A percentile compares a stretch with the other conserved stretches of the same genome.
Evolutionary conservation across 148 eudicot species (phyloP).

Genomic region (Camellia japonica): DNA sequence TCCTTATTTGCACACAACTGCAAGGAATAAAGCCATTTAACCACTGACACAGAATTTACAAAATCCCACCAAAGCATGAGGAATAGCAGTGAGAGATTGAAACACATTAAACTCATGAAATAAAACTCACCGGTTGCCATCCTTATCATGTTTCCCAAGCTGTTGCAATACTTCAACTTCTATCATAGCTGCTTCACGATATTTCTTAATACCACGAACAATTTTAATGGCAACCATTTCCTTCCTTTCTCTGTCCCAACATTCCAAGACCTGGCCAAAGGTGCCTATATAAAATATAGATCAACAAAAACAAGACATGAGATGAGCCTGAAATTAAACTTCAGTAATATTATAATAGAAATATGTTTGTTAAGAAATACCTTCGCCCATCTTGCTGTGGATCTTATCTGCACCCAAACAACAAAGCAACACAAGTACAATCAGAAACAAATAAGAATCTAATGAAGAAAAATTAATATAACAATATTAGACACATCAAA

Average conservation of each 20-base stretch:
- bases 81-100: slow-evolving; percentile 4
- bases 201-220: slow-evolving; percentile 58
- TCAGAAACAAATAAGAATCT: neutral
- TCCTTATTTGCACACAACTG: slow-evolving; percentile 97
- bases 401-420: slow-evolving; percentile 55
- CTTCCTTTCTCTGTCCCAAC: slow-evolving; percentile 65
- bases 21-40: slow-evolving; percentile 74
- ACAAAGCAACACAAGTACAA: neutral
- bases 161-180: slow-evolving; percentile 70
- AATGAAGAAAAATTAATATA: too few species aligned
- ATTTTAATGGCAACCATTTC: slow-evolving; percentile 79
- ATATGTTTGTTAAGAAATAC: slow-evolving; percentile 17
- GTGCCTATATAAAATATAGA: slow-evolving; percentile 42
- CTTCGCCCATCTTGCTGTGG: slow-evolving; percentile 82
- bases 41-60: slow-evolving; percentile 23
- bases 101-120: neutral
- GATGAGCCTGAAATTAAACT: neutral
- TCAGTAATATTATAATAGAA: neutral
- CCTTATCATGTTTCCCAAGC: slow-evolving; percentile 77
- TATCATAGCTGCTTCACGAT: slow-evolving; percentile 80
- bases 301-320: neutral
- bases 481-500: neutral
- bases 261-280: slow-evolving; percentile 82
- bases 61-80: slow-evolving; percentile 18
- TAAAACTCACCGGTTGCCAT: slow-evolving; percentile 64